Evolutionary conservation across 2,329 filamentous ascomycete genomes (phyloP), one percentile per base, ranked within the genome.

Genomic region (Thelonectria blattea): DNA sequence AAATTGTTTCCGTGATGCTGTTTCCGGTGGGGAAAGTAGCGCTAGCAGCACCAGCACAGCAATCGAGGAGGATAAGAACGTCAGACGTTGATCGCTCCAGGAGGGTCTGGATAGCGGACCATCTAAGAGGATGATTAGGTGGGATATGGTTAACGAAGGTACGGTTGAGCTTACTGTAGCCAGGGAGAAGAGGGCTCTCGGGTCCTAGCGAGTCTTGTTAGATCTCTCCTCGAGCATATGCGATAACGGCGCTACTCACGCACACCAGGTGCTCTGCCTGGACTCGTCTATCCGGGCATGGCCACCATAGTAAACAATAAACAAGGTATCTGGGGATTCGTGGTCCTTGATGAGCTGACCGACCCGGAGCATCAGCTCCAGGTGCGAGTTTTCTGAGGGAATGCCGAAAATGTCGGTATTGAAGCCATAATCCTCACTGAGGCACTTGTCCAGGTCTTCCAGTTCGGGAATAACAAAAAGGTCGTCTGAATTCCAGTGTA

Each of bases 1-100:
- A 87, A 64, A 87, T 87, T 9, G 84, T 86, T 72, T 87, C 85
- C 3, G 84, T 87, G 65, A 85, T 85, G 69, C 83, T 86, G 63
- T 80, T 80, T 17, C 85, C 84, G 17, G 79, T 85, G 5, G 83
- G 81, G 52, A 86, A 86, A 0, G 84, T 85, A 14, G 84, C 84
- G 61, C 84, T 86, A 46, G 85, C 85, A 42, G 85, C 85, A 12
- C 84, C 84, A 7, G 85, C 84, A 66, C 85, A 87, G 65, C 85
- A 87, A 68, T 87, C 85, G 14, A 87, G 72, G 1, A 87, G 76
- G 55, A 87, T 86, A 51, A 87, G 73, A 15, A 84, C 82, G 70
- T 87, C 84, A 1, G 84, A 86, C 12, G 79, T 73, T 11, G 84
- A 86, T 47, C 84, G 76, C 69, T 87, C 85, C 9, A 87, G 73